A percentile compares a stretch with the other conserved stretches of the same genome.
Conservation (phyloP, 805 yeast genomes). For the Candida quercuum region DNA sequence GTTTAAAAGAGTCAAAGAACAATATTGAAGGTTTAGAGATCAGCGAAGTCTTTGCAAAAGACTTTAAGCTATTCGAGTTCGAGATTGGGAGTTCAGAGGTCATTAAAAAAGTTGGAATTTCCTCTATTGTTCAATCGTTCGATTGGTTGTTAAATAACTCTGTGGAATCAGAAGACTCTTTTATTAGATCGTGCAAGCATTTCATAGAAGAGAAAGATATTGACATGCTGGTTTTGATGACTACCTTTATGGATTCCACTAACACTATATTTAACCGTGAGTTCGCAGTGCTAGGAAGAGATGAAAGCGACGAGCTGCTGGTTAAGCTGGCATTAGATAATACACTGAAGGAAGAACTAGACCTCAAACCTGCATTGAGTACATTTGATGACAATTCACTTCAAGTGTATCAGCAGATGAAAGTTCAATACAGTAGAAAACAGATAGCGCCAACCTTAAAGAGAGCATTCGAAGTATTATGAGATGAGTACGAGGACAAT, state of each 20-base stretch:
- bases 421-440: constrained; percentile 68
- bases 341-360: constrained; percentile 10
- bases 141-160: constrained; percentile 29
- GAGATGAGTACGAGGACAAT: too few relatives aligned
- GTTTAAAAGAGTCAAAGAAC: constrained; percentile 46
- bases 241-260: constrained; percentile 26
- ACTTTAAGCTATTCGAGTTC: constrained; percentile 68
- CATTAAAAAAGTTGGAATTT: constrained; percentile 55
- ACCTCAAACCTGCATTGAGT: constrained; percentile 2
- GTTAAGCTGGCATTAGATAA: constrained; percentile 12
- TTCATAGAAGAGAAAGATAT: constrained; percentile 2
- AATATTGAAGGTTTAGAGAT: constrained; percentile 57
- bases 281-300: constrained; percentile 26
- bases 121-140: constrained; percentile 65
- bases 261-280: constrained; percentile 36
- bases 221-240: constrained; percentile 39
- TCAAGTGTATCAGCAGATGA: constrained; percentile 39
- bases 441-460: constrained; percentile 68
- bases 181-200: constrained; percentile 31
- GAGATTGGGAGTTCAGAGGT: constrained; percentile 24
- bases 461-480: constrained; percentile 19
- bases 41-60: constrained; percentile 68
- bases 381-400: constrained; percentile 1
- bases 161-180: constrained; percentile 8
- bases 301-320: constrained; percentile 10